Evolutionary conservation across 495 filamentous ascomycete genomes (phyloP), one percentile per base, ranked within the genome.

Genomic region (Penicillium chermesinum): DNA sequence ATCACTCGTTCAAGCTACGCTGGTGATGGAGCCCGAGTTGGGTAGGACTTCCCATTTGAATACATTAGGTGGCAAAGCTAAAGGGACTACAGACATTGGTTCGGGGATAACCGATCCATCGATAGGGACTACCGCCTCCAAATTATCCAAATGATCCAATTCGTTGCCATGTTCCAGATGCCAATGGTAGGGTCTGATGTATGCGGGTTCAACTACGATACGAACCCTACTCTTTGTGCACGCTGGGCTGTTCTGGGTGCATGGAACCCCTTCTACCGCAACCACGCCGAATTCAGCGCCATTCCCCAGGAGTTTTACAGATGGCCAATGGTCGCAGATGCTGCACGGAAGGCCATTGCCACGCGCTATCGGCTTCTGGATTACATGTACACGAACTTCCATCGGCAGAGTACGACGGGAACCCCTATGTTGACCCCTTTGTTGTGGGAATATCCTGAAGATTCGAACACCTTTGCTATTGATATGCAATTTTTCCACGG

Each of bases 141-240:
- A 38, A 89, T 91, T 57, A 73, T 83, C 4, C 87, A 91, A 63
- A 83, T 83, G 0, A 62, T 89, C 0, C 80, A 78, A 3, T 53
- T 53, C 13, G 86, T 86, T n/a, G 78, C 77, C 3, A 69, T 89
- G 9, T 88, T 86, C 52, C 84, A 84, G 33, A 82, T 91, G n/a
- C 87, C 87, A 7, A 87, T 89, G 81, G 87, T 89, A 42, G 86
- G 86, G 3, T 75, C 80, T 14, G 85, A 87, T 52, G 81, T 82
- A 2, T 89, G 86, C 57, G 87, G 87, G 12, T 90, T 89, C 65
- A 69, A 64, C 14, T 77, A 77, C 27, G 83, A 89, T 51, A 65
- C 73, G 0, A 78, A 81, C 45, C 69, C 75, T 48, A 83, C 88
- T 51, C 74, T 90, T 5, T 90, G 86, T 55, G 73, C 74, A 15